A percentile compares a stretch with the other conserved stretches of the same genome.
Conservation (phyloP, 2,329 filamentous ascomycete genomes). For the Trichoderma sp. region DNA sequence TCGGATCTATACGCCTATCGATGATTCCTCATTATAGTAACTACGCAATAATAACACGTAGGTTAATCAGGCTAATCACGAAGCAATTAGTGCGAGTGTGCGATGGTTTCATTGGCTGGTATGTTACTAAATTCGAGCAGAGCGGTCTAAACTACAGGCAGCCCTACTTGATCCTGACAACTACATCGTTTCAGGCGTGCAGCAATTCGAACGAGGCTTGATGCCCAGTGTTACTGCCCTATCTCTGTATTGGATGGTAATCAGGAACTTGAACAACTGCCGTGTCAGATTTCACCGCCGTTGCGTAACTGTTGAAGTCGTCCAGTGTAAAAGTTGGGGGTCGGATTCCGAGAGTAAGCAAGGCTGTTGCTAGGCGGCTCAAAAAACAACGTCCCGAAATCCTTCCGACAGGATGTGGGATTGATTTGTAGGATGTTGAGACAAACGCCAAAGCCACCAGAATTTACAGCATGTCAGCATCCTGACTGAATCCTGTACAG, state of each 20-base stretch:
- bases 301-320: background rate
- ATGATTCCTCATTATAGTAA: background rate
- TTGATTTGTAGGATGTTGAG: background rate
- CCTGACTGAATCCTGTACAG: background rate
- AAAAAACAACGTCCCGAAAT: background rate
- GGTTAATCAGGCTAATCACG: accelerated
- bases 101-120: background rate
- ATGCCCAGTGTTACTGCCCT: background rate
- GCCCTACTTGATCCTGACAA: background rate
- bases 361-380: background rate
- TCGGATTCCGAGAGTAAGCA: constrained; percentile 1
- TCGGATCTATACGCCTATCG: background rate
- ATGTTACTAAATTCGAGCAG: background rate
- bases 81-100: background rate
- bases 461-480: background rate
- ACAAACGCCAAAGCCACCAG: background rate
- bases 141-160: background rate
- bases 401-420: background rate
- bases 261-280: background rate
- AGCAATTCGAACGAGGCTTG: background rate
- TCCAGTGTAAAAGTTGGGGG: background rate
- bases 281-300: background rate
- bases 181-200: background rate
- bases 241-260: background rate
- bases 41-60: background rate